Conservation (phyloP, 2,329 filamentous ascomycete genomes). For the Trichoderma cornu-damae region DNA sequence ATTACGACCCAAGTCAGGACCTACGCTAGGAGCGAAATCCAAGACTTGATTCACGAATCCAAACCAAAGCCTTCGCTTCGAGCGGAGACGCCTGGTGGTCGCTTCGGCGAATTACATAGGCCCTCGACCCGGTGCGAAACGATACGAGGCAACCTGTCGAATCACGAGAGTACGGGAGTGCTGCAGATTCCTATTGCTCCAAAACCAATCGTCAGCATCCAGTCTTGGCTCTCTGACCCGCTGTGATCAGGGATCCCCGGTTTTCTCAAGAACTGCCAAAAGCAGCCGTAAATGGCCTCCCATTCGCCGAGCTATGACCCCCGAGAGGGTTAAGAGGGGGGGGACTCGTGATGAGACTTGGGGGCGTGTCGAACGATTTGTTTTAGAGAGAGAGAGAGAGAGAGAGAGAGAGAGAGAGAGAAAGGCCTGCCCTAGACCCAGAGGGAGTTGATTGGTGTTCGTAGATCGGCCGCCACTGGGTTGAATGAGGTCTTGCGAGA, state of each 20-base stretch:
- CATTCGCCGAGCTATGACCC: not conserved
- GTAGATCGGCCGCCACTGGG: constrained; percentile 1
- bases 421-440: constrained; percentile 10
- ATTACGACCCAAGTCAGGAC: not conserved
- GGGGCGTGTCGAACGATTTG: constrained; percentile 10
- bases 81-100: not conserved
- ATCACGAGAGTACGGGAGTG: not conserved
- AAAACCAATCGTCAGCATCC: not conserved
- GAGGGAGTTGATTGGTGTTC: not conserved
- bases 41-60: not conserved
- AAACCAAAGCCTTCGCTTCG: not conserved
- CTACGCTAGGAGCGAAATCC: not conserved
- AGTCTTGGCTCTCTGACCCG: not conserved
- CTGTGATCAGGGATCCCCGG: not conserved
- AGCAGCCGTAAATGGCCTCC: not conserved
- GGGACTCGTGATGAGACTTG: not conserved
- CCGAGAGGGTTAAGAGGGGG: not conserved
- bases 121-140: not conserved
- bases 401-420: too few species aligned
- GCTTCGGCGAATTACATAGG: constrained; percentile 2
- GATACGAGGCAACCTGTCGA: not conserved
- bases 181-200: too few species aligned
- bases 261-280: not conserved
- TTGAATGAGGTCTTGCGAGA: not conserved
- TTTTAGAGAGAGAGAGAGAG: too few species aligned